phyloP scores from a whole-genome alignment of 352 stramenopile genomes.

The Phytophthora tubulina region DNA sequence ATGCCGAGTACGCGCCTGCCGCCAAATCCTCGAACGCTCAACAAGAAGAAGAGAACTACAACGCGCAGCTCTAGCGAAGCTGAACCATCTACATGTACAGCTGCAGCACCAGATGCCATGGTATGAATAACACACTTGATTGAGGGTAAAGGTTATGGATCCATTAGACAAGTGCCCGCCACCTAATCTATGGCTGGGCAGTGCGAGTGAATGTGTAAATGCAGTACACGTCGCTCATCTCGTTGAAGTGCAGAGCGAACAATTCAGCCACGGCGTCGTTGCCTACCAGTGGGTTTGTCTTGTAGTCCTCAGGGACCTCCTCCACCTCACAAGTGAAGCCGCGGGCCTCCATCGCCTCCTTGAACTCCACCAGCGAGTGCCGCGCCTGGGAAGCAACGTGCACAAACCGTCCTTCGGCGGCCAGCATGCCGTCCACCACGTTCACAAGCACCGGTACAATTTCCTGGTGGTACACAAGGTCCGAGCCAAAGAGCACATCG shows the following conservation, averaged over 20 bases:
- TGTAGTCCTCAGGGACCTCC: slow-evolving; percentile 84
- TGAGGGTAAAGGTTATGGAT: slow-evolving; percentile 29
- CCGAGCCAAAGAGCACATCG: slow-evolving; percentile 84
- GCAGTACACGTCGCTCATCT: slow-evolving; percentile 91
- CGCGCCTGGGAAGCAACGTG: slow-evolving; percentile 85
- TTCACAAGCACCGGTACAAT: slow-evolving; percentile 84
- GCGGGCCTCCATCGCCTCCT: slow-evolving; percentile 73
- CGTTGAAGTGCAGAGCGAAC: slow-evolving; percentile 90
- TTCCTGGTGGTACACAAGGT: slow-evolving; percentile 89
- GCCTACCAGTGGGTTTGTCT: slow-evolving; percentile 84
- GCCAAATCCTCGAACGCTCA: slow-evolving; percentile 32
- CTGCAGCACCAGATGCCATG: slow-evolving; percentile 22
- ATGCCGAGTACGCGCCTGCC: slow-evolving; percentile 61
- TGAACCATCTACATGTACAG: neutral
- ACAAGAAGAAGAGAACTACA: slow-evolving; percentile 26
- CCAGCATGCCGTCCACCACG: slow-evolving; percentile 80
- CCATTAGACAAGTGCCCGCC: slow-evolving; percentile 25
- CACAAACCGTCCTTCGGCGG: slow-evolving; percentile 65
- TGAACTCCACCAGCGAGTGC: slow-evolving; percentile 87
- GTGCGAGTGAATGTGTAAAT: slow-evolving; percentile 84
- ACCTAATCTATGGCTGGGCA: slow-evolving; percentile 33
- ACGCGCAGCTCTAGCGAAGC: neutral
- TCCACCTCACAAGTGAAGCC: slow-evolving; percentile 73
- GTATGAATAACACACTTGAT: slow-evolving; percentile 23
- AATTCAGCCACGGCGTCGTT: slow-evolving; percentile 72